Evolutionary conservation across 352 stramenopile genomes (phyloP).

Genomic region (Phytophthora chlamydospora): DNA sequence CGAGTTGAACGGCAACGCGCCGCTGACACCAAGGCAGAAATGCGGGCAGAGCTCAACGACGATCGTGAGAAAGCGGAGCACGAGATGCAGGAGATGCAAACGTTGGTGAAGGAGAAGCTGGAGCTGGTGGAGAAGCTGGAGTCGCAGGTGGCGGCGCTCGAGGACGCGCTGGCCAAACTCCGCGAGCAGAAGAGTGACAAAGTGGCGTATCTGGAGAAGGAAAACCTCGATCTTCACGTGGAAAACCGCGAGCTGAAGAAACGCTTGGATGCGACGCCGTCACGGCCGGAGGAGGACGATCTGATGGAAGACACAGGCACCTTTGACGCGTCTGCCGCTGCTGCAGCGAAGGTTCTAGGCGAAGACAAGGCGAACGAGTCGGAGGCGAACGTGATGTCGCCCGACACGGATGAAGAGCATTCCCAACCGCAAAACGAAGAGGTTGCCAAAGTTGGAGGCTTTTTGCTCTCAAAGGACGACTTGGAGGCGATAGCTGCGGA

Average conservation of each 20-base stretch:
- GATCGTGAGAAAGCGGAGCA: constrained; percentile 55
- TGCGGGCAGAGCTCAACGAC: constrained; percentile 43
- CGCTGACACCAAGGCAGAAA: constrained; percentile 32
- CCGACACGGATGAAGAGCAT: background rate
- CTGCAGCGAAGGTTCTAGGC: constrained; percentile 29
- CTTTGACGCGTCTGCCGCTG: constrained; percentile 37
- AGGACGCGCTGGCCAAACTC: constrained; percentile 34
- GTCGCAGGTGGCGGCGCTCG: constrained; percentile 32
- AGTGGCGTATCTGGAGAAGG: constrained; percentile 67
- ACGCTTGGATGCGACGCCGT: constrained; percentile 34
- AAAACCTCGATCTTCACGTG: constrained; percentile 70
- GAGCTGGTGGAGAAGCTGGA: constrained; percentile 50
- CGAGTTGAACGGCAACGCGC: constrained; percentile 42
- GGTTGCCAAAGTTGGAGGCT: constrained; percentile 26
- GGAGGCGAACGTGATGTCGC: constrained; percentile 4
- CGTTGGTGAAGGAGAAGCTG: constrained; percentile 53
- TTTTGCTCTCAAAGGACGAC: constrained; percentile 47
- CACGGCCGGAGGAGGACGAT: constrained; percentile 16
- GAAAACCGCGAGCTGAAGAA: constrained; percentile 68
- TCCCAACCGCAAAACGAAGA: constrained; percentile 1
- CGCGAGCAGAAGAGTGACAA: constrained; percentile 42
- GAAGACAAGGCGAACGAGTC: constrained; percentile 17
- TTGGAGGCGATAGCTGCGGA: constrained; percentile 26
- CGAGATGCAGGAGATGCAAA: constrained; percentile 59
- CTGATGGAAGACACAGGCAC: constrained; percentile 22